Conservation (phyloP, 225 moss, liverwort and hornwort species). For the Anthoceros angustus region DNA sequence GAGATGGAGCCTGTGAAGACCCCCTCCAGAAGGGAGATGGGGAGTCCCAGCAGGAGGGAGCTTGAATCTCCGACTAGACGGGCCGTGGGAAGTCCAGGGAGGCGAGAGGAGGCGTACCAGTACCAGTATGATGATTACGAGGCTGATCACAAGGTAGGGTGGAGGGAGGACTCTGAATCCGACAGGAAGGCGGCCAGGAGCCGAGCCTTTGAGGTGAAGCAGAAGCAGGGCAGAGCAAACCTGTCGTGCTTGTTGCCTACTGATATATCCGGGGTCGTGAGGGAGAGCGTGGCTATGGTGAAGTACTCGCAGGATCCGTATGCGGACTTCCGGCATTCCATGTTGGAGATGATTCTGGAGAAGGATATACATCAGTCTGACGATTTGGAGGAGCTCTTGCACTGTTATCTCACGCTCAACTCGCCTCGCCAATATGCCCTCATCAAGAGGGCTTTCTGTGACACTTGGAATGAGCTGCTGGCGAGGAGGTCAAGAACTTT, state of each 20-base stretch:
- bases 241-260: constrained; percentile 12
- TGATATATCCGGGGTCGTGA: constrained; percentile 23
- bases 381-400: constrained; percentile 32
- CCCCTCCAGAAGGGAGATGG: too few relatives aligned
- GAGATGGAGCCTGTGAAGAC: too few relatives aligned
- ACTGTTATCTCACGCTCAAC: constrained; percentile 35
- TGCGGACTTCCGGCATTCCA: constrained; percentile 31
- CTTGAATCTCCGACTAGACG: too few relatives aligned
- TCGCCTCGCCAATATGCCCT: constrained; percentile 26
- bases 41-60: too few relatives aligned
- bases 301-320: constrained; percentile 36
- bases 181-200: background rate
- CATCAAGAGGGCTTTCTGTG: constrained; percentile 31
- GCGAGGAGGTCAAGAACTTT: background rate
- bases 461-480: constrained; percentile 14
- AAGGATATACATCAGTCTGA: constrained; percentile 23
- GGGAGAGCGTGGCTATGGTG: constrained; percentile 37
- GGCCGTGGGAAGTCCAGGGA: too few relatives aligned
- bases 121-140: background rate
- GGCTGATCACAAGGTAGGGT: background rate
- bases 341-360: constrained; percentile 42
- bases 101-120: too few relatives aligned
- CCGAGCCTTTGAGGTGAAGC: background rate
- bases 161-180: background rate
- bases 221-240: background rate